Evolutionary conservation across 257 asterid genomes (phyloP), one percentile per base, ranked within the genome.

Genomic region (Misopates orontium): DNA sequence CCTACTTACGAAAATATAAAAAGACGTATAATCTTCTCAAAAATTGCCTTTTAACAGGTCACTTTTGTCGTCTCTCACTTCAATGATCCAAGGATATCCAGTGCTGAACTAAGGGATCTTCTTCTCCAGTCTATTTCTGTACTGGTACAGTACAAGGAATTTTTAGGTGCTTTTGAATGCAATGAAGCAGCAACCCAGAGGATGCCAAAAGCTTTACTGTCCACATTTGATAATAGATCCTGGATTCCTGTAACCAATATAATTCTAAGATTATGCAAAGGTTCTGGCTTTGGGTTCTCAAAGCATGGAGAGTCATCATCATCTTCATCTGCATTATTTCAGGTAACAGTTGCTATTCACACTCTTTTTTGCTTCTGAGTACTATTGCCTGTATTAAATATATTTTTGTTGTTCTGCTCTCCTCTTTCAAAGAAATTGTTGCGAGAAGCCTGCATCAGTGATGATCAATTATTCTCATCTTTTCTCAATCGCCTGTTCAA

Each of bases 161-260:
- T 79, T 74, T 75, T 92, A 81, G 81, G 83, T 64, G 95, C 82
- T 58, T 89, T 92, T 56, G 98, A 92, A 80, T 88, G 84, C 85
- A 92, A 92, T 69, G 83, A 87, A 83, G 90, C 91, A 25, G 97
- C 96, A 42, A 85, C 60, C 32, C 76, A 66, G 39, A 76, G 70
- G 71, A 77, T 89, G 95, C 98, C 98, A 40, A 87, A 75, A 77
- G 96, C 97, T 23, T 80, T 89, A 62, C 79, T 92, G 60, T 80
- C 93, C 62, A 88, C 97, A 42, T 92, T 89, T 76, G 97, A 89
- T 73, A 84, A 82, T 80, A 79, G 98, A 78, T 89, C 97, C 28
- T 92, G 98, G 97, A 87, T 92, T 61, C 97, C 95, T 41, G 94
- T 92, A 62, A 92, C 97, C 64, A 89, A 84, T 76, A 87, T 92